phyloP scores from a whole-genome alignment of 192 early-diverging fungal species.

The Helicostylum pulchrum region DNA sequence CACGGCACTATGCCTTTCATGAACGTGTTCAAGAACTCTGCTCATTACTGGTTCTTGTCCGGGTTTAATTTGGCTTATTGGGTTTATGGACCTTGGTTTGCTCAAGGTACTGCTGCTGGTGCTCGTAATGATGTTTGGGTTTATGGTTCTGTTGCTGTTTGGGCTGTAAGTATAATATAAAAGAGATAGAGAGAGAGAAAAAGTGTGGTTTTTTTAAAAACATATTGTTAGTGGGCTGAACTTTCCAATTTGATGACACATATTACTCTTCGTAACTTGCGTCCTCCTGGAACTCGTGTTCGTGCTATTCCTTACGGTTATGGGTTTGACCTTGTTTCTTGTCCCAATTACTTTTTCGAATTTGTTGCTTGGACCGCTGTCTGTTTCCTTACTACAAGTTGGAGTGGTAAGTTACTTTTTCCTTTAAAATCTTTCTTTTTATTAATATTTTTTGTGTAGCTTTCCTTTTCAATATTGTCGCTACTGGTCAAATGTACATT shows the following conservation, averaged over 20 bases:
- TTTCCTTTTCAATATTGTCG: conserved; percentile 65
- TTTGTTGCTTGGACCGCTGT: conserved; percentile 77
- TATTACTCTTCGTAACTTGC: conserved; percentile 83
- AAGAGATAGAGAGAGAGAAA: neutral
- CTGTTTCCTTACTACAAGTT: conserved; percentile 67
- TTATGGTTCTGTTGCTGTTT: conserved; percentile 48
- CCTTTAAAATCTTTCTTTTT: neutral
- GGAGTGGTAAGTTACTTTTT: conserved; percentile 42
- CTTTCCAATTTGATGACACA: conserved; percentile 84
- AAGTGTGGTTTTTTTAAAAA: neutral
- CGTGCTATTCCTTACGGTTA: conserved; percentile 91
- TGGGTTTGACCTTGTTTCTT: conserved; percentile 85
- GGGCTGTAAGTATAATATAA: conserved; percentile 46
- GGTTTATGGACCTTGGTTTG: conserved; percentile 79
- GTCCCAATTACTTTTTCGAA: conserved; percentile 95
- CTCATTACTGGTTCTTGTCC: conserved; percentile 88
- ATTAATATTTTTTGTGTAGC: conserved; percentile 29
- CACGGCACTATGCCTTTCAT: conserved; percentile 93
- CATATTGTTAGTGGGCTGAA: conserved; percentile 64
- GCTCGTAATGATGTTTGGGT: conserved; percentile 44
- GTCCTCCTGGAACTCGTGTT: conserved; percentile 81
- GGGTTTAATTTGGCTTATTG: conserved; percentile 85
- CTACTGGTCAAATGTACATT: conserved; percentile 82
- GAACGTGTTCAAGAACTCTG: conserved; percentile 95
- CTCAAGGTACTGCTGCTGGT: conserved; percentile 45